Conservation (phyloP, 2,329 filamentous ascomycete species). For the Arthrobotrys sinensis region DNA sequence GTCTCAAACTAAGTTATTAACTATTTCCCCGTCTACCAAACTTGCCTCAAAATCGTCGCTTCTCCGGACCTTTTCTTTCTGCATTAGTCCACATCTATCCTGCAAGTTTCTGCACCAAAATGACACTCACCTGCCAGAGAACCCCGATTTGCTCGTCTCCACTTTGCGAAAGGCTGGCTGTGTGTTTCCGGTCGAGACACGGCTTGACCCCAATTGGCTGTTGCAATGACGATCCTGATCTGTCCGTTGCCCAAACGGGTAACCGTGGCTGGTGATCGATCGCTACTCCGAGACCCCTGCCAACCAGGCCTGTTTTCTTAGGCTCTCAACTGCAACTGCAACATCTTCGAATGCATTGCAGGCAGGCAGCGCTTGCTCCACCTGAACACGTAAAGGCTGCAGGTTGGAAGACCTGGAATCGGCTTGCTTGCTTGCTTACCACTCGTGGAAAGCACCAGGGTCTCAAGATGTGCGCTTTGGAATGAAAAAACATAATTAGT, state of each 20-base stretch:
- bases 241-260: neutral
- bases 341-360: neutral
- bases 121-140: slow-evolving; percentile 1
- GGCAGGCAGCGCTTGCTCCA: neutral
- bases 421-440: slow-evolving; percentile 1
- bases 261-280: slow-evolving; percentile 6
- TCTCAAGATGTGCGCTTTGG: neutral
- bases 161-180: slow-evolving; percentile 13
- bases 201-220: neutral
- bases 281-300: neutral
- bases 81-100: neutral
- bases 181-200: slow-evolving; percentile 13
- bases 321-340: neutral
- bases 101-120: neutral
- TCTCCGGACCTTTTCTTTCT: neutral
- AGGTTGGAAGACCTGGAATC: slow-evolving; percentile 7
- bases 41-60: neutral
- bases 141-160: slow-evolving; percentile 11
- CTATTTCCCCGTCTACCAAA: neutral
- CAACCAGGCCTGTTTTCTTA: neutral
- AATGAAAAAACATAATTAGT: neutral
- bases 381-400: slow-evolving; percentile 21
- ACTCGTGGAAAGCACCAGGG: slow-evolving; percentile 1
- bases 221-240: slow-evolving; percentile 25
- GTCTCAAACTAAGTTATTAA: neutral